phyloP scores from a whole-genome alignment of 768 basidiomycete genomes.

The Xerocomus potaroensis region DNA sequence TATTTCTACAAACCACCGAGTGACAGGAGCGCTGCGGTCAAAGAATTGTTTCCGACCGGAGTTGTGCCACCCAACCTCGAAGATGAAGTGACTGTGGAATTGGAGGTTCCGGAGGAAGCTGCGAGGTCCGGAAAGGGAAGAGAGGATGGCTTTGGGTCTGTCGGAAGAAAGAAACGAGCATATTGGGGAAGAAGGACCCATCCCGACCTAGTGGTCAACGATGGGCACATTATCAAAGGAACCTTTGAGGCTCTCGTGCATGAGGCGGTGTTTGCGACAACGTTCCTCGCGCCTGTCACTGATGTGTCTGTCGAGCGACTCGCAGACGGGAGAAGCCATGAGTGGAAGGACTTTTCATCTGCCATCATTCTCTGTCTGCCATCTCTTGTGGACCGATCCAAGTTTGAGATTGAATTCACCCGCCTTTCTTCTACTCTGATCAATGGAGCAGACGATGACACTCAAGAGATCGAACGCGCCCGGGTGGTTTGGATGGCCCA shows the following conservation, averaged over 20 bases:
- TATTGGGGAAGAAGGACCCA: conserved; percentile 79
- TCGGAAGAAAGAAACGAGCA: conserved; percentile 54
- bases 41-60: conserved; percentile 68
- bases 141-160: conserved; percentile 26
- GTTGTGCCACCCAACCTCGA: conserved; percentile 54
- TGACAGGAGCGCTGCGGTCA: conserved; percentile 60
- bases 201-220: conserved; percentile 53
- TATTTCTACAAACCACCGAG: conserved; percentile 83
- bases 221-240: conserved; percentile 52
- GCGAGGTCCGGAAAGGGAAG: conserved; percentile 31
- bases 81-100: conserved; percentile 34
- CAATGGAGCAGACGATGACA: conserved; percentile 45
- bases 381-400: conserved; percentile 44
- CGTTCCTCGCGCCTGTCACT: conserved; percentile 37
- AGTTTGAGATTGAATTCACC: conserved; percentile 68
- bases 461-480: conserved; percentile 34
- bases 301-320: conserved; percentile 19
- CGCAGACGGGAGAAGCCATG: conserved; percentile 23
- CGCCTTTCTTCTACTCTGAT: conserved; percentile 65
- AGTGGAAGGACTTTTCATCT: conserved; percentile 63
- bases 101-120: conserved; percentile 26
- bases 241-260: conserved; percentile 77
- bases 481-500: conserved; percentile 62
- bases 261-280: conserved; percentile 76
- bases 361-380: conserved; percentile 62